Conservation (phyloP, 2,329 filamentous ascomycete genomes). For the Seiridium unicorne region DNA sequence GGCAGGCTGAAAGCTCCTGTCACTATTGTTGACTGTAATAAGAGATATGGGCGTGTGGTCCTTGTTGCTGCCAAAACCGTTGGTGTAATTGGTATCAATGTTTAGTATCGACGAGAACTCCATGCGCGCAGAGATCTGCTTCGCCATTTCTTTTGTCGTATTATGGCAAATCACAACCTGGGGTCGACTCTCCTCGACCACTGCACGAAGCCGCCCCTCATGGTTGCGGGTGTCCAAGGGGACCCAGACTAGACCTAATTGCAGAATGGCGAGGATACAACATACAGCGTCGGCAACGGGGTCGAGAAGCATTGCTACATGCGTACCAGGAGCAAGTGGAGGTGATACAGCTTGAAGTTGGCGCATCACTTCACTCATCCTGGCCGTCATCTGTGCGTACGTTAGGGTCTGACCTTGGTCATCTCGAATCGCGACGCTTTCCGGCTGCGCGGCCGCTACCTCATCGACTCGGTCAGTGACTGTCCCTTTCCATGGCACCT, state of each 20-base stretch:
- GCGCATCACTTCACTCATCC: slow-evolving; percentile 19
- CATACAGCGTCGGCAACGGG: slow-evolving; percentile 31
- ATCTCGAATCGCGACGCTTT: slow-evolving; percentile 17
- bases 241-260: slow-evolving; percentile 35
- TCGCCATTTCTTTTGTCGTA: background rate
- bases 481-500: slow-evolving; percentile 31
- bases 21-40: background rate
- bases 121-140: background rate
- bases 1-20: slow-evolving; percentile 6
- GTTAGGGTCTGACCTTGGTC: slow-evolving; percentile 21
- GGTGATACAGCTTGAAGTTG: no score
- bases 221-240: slow-evolving; percentile 36
- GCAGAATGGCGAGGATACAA: slow-evolving; percentile 39
- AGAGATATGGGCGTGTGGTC: background rate
- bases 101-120: background rate
- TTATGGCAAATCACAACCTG: slow-evolving; percentile 4
- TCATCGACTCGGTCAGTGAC: slow-evolving; percentile 30
- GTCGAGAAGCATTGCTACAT: slow-evolving; percentile 38
- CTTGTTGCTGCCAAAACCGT: background rate
- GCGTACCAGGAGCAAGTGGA: slow-evolving; percentile 27
- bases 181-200: slow-evolving; percentile 2
- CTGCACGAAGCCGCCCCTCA: slow-evolving; percentile 2
- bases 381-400: slow-evolving; percentile 32
- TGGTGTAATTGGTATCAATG: background rate
- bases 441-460: slow-evolving; percentile 19